phyloP scores from a whole-genome alignment of 169 alveolate genomes.

The Besnoitia besnoiti region DNA sequence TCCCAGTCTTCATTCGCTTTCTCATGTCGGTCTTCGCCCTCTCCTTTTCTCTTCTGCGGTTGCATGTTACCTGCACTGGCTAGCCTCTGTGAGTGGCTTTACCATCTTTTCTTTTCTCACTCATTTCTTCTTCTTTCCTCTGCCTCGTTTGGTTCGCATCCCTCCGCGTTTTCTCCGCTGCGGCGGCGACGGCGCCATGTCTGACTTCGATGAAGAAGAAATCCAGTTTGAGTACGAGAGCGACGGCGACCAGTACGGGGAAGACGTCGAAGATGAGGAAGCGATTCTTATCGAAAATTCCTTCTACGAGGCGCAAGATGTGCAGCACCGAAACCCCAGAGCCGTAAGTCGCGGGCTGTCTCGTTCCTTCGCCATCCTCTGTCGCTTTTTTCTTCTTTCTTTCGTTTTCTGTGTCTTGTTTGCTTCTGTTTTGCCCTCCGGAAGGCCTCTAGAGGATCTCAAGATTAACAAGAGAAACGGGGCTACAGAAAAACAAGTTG shows the following conservation, averaged over 20 bases:
- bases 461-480: no score
- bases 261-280: neutral
- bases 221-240: constrained; percentile 12
- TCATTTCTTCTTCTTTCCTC: neutral
- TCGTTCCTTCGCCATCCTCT: neutral
- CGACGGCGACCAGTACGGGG: constrained; percentile 18
- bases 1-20: neutral
- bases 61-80: neutral
- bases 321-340: neutral
- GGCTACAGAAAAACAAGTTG: no score
- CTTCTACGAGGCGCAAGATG: constrained; percentile 20
- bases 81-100: neutral
- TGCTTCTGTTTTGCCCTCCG: neutral
- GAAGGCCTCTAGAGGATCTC: no score
- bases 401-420: neutral
- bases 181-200: neutral
- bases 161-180: neutral
- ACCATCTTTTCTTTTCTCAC: neutral
- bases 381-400: neutral
- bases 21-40: no score
- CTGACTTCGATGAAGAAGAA: neutral
- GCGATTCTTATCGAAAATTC: neutral
- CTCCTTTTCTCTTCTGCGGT: neutral
- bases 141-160: neutral
- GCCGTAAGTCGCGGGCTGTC: neutral